These are phyloP conservation scores for Ogataea chonburiensis DNA, from an alignment of 805 yeast species.

Conservation along the genomic window DNA sequence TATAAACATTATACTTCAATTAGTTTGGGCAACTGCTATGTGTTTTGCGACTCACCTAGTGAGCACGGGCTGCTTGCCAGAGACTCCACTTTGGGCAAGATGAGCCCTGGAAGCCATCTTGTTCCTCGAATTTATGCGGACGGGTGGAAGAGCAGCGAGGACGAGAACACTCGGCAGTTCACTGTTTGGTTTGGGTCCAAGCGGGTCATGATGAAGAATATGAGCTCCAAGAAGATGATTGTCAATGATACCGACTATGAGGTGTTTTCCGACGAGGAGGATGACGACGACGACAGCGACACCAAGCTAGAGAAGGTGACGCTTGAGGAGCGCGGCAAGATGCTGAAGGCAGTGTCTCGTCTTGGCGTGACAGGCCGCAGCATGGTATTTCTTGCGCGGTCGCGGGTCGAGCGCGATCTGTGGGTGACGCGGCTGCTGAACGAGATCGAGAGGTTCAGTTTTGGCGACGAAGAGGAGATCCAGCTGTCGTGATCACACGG, in stretches of 20 bases:
- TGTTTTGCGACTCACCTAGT: conserved; percentile 69
- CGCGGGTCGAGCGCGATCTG: conserved; percentile 76
- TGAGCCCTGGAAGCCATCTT: conserved; percentile 53
- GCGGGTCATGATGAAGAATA: conserved; percentile 39
- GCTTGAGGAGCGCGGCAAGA: conserved; percentile 25
- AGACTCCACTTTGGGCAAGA: conserved; percentile 40
- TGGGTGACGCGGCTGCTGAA: conserved; percentile 61
- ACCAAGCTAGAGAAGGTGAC: conserved; percentile 7
- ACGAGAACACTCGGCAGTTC: conserved; percentile 71
- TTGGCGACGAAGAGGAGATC: conserved; percentile 21
- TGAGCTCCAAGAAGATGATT: conserved; percentile 10
- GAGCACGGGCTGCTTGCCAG: conserved; percentile 50
- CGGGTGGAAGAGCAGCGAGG: conserved; percentile 84
- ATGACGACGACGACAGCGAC: conserved; percentile 2
- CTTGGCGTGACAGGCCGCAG: conserved; percentile 67
- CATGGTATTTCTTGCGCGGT: conserved; percentile 75
- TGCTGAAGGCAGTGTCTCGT: conserved; percentile 46
- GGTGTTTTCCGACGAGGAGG: conserved; percentile 10
- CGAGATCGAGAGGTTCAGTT: conserved; percentile 45
- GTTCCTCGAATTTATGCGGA: conserved; percentile 75
- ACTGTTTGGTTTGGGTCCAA: conserved; percentile 82
- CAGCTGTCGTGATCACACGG: conserved; percentile 36
- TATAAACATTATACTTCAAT: conserved; percentile 56
- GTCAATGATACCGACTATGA: conserved; percentile 8
- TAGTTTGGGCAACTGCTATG: conserved; percentile 65